Evolutionary conservation across 768 basidiomycete species (phyloP).

Genomic region (Mycena galericulata): DNA sequence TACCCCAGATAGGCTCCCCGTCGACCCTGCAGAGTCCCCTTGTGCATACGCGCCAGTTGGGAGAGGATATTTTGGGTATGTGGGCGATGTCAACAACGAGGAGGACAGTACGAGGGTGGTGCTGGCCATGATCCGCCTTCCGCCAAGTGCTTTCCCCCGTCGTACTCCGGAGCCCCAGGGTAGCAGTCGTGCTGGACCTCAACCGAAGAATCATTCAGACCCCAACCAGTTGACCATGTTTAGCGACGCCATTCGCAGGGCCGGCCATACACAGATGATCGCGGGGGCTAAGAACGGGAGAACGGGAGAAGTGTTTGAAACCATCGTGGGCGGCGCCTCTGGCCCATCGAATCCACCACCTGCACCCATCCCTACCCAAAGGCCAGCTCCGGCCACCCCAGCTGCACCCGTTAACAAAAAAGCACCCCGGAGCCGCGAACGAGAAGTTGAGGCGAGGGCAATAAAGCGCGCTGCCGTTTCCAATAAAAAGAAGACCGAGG

Average conservation of each 20-base stretch:
- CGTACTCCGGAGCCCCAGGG: background rate
- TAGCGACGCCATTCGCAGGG: slow-evolving; percentile 2
- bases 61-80: slow-evolving; percentile 32
- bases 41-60: slow-evolving; percentile 28
- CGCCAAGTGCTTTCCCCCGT: slow-evolving; percentile 5
- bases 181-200: too few relatives aligned
- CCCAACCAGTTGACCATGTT: background rate
- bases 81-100: slow-evolving; percentile 37
- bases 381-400: background rate
- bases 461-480: slow-evolving; percentile 14
- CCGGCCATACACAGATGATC: background rate
- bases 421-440: slow-evolving; percentile 1
- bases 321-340: too few relatives aligned
- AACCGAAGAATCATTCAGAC: background rate
- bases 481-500: slow-evolving; percentile 6
- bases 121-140: slow-evolving; percentile 29
- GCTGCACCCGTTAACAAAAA: background rate
- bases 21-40: slow-evolving; percentile 33
- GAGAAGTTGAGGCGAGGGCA: slow-evolving; percentile 27
- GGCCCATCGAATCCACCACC: too few relatives aligned
- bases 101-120: slow-evolving; percentile 21
- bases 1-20: slow-evolving; percentile 14
- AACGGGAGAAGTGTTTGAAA: too few relatives aligned
- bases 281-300: background rate
- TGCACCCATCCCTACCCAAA: background rate